Percentiles rank a stretch among this genome's conserved stretches.
phyloP scores from a whole-genome alignment of 176 grass and related monocot genomes.

The Cocos nucifera region DNA sequence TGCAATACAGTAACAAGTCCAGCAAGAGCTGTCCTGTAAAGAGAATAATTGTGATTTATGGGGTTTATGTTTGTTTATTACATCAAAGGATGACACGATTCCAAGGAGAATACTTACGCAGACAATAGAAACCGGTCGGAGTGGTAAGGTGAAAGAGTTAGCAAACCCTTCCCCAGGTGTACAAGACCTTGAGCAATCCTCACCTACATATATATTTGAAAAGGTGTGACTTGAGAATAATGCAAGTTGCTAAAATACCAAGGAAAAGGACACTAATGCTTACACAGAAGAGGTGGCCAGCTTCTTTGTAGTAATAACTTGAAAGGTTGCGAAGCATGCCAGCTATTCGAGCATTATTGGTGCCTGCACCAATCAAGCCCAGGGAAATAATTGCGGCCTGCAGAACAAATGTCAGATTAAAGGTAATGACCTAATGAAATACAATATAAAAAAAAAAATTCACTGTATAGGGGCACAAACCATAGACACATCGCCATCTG shows the following conservation, averaged over 20 bases:
- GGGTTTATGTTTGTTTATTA: no score
- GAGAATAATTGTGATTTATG: neutral
- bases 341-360: conserved; percentile 98
- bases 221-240: no score
- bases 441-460: neutral
- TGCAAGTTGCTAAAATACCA: neutral
- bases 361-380: conserved; percentile 93
- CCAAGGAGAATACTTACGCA: conserved; percentile 41
- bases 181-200: conserved; percentile 98
- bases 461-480: conserved; percentile 19
- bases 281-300: conserved; percentile 97
- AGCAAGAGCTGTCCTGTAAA: conserved; percentile 71
- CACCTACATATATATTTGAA: conserved; percentile 40
- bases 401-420: conserved; percentile 10
- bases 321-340: conserved; percentile 97
- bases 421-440: conserved; percentile 1
- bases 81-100: neutral
- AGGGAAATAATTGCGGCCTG: conserved; percentile 87
- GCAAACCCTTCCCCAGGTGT: conserved; percentile 92
- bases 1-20: conserved; percentile 84
- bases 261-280: conserved; percentile 6
- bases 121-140: conserved; percentile 94
- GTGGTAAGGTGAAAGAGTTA: conserved; percentile 95
- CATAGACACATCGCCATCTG: conserved; percentile 93
- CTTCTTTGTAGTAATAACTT: conserved; percentile 99